These are phyloP conservation scores for Cucumis variabilis DNA, from an alignment of 331 rosid genomes.

Conservation along the genomic window DNA sequence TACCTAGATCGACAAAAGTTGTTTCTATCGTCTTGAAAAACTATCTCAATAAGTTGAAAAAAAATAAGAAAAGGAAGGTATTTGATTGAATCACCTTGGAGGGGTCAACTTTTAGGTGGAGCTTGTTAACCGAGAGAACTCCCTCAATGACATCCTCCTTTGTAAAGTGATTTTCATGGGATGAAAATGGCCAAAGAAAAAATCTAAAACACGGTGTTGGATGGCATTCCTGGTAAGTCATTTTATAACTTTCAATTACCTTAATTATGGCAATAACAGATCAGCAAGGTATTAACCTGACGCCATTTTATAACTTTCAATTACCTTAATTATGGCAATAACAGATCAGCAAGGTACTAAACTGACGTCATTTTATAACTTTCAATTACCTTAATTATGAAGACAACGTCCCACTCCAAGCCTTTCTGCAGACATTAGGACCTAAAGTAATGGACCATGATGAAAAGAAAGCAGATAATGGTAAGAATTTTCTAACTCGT, in stretches of 20 bases:
- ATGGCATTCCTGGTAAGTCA: no score
- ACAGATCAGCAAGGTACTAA: no score
- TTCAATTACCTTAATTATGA: no score
- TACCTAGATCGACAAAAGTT: background rate
- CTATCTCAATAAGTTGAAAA: background rate
- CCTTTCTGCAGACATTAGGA: background rate
- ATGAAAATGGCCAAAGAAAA: conserved; percentile 66
- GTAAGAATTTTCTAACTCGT: background rate
- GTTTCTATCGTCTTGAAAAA: background rate
- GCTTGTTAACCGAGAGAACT: conserved; percentile 81
- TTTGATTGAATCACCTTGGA: conserved; percentile 72
- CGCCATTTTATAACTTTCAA: no score
- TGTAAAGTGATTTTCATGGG: conserved; percentile 78
- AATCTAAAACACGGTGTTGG: conserved; percentile 1
- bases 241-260: no score
- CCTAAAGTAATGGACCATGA: conserved; percentile 16
- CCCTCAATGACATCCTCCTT: conserved; percentile 76
- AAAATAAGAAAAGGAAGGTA: background rate
- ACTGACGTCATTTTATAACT: no score
- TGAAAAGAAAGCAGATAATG: conserved; percentile 16
- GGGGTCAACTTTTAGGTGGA: conserved; percentile 97
- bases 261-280: no score
- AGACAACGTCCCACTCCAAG: no score
- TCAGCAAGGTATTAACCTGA: no score
- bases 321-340: no score